Base-by-base conservation (phyloP, 768 basidiomycete species). In the Trametes cingulata region DNA sequence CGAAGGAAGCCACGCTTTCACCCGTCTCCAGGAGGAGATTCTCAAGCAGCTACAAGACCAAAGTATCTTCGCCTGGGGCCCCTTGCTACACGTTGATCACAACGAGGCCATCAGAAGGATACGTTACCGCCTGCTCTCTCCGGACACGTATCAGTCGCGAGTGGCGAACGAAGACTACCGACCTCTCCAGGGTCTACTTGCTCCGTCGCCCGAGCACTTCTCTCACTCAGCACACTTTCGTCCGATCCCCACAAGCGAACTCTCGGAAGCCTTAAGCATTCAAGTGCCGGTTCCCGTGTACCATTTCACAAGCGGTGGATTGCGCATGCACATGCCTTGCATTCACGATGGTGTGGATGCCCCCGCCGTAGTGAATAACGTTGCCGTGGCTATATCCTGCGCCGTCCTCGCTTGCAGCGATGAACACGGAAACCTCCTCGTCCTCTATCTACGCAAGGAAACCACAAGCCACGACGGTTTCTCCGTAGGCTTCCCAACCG, bases 21-120 rank as follows among this genome's bases (percentile, higher is more conserved):
- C 40, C 3, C 47, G 56, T 8, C 48, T 57, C 2, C 56, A 57
- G 40, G 46, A 49, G 19, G 56, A 57, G 33, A 57, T 57, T 19
- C 40, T 49, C 56, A 48, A 35, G 48, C 47, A 49, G 17, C 19
- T 50, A 14, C 48, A 47, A 12, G 56, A 57, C 40, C 56, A 54
- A 19, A 54, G 52, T 27, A 42, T 54, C 25, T 54, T 54, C n/a
- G 41, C 42, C 5, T 54, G 52, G 52, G 52, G 41, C 14, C 41
- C 29, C 4, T 27, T 25, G 14, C 12, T 42, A 5, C 27, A 45
- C 14, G 14, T 43, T 9, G 33, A 45, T 27, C 52, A 43, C 25
- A 41, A 20, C 15, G 42, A 12, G n/a, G 12, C 27, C 4, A 33
- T 22, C 15, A 8, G 15, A 20, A 22, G 29, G 15, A 39, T 22